Evolutionary conservation across 495 filamentous ascomycete species (phyloP).

Genomic region (Lasiosphaeris hirsuta): DNA sequence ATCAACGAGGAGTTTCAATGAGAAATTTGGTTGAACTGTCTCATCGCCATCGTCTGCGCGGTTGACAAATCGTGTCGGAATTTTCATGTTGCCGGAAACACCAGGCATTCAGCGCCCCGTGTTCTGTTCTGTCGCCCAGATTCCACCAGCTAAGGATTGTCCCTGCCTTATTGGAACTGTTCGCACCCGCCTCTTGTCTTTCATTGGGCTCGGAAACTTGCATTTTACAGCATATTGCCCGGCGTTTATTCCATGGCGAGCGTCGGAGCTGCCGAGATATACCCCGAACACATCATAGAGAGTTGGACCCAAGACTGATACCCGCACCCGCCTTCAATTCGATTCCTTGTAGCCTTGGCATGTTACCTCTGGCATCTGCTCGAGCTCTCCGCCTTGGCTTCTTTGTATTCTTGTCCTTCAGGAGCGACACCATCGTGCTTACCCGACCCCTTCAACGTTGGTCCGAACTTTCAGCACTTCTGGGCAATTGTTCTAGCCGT

Average conservation of each 20-base stretch:
- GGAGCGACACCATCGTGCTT: background rate
- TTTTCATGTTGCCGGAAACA: background rate
- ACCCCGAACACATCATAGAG: slow-evolving; percentile 19
- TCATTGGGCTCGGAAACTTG: slow-evolving; percentile 13
- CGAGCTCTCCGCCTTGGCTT: slow-evolving; percentile 5
- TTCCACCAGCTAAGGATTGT: background rate
- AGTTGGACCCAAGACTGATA: slow-evolving; percentile 29
- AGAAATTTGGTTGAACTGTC: background rate
- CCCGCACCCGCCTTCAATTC: slow-evolving; percentile 15
- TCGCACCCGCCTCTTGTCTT: slow-evolving; percentile 3
- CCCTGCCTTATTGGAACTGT: background rate
- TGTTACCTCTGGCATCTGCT: background rate
- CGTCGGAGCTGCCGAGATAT: slow-evolving; percentile 21
- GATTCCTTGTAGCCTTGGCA: slow-evolving; percentile 1
- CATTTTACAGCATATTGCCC: slow-evolving; percentile 27
- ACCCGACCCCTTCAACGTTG: too few relatives aligned
- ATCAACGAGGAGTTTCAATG: slow-evolving; percentile 42
- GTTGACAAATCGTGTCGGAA: too few relatives aligned
- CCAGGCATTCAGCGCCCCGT: background rate
- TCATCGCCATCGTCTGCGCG: background rate
- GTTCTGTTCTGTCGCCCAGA: background rate
- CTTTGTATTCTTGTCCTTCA: background rate
- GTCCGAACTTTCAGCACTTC: too few relatives aligned
- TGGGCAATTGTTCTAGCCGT: too few relatives aligned
- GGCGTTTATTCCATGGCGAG: slow-evolving; percentile 22